These are phyloP conservation scores for Zygosaccharomyces siamensis DNA, from an alignment of 805 yeast genomes.

Conservation along the genomic window DNA sequence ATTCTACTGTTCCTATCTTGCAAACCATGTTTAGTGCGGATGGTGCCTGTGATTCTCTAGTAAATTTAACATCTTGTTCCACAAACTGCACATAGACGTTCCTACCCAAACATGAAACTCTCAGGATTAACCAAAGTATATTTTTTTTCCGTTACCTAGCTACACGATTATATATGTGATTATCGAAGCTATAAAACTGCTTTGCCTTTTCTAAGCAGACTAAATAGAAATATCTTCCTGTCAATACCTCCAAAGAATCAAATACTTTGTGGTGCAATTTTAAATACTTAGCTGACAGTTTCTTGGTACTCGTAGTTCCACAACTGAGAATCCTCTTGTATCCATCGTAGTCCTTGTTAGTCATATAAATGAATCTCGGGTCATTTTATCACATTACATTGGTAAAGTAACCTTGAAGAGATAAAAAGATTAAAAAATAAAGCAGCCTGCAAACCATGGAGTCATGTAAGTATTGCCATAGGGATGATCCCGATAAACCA, in stretches of 20 bases:
- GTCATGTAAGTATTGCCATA: slow-evolving; percentile 13
- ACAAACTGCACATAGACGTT: neutral
- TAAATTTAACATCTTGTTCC: neutral
- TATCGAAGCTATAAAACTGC: too few species aligned
- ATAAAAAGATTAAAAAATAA: neutral
- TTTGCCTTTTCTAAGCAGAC: too few species aligned
- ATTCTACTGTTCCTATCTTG: neutral
- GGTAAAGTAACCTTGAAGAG: neutral
- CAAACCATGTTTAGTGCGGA: neutral
- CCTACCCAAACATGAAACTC: neutral
- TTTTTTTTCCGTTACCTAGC: too few species aligned
- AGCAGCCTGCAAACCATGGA: slow-evolving; percentile 5
- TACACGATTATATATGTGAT: too few species aligned
- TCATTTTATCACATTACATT: neutral
- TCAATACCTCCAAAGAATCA: too few species aligned
- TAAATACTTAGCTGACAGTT: neutral
- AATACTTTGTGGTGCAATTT: neutral
- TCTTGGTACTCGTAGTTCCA: neutral
- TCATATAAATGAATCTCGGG: neutral
- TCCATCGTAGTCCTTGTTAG: neutral
- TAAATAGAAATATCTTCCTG: too few species aligned
- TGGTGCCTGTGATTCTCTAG: too few species aligned
- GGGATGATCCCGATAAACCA: slow-evolving; percentile 11
- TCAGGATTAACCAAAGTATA: too few species aligned
- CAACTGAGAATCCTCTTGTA: neutral